Evolutionary conservation across 1,284 basidiomycete genomes (phyloP).

Genomic region (Coniophora puteana): DNA sequence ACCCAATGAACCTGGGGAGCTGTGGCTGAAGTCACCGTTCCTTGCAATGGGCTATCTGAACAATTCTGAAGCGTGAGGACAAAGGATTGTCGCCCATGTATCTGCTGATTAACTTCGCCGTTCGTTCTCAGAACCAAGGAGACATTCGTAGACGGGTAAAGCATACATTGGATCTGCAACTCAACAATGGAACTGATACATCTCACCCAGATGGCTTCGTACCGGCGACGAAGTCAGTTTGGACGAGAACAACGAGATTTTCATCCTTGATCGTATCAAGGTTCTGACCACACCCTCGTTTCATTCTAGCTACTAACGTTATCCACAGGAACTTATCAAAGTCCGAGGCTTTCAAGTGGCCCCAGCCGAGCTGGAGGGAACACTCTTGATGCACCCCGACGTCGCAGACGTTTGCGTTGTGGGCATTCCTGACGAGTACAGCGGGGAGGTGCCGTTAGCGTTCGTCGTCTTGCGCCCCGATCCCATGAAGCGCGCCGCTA

Average conservation of each 20-base stretch:
- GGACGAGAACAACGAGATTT: conserved; percentile 53
- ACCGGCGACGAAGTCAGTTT: conserved; percentile 69
- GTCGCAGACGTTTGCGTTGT: conserved; percentile 75
- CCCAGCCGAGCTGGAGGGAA: conserved; percentile 71
- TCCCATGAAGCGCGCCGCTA: conserved; percentile 27
- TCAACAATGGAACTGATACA: conserved; percentile 29
- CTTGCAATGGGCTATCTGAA: conserved; percentile 56
- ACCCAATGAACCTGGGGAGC: conserved; percentile 60
- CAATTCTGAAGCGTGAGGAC: conserved; percentile 59
- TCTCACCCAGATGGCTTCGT: conserved; percentile 54
- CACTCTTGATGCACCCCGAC: conserved; percentile 63
- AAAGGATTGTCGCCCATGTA: neutral
- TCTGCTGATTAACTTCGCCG: conserved; percentile 2
- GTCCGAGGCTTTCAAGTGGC: conserved; percentile 68
- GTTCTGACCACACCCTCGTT: conserved; percentile 32
- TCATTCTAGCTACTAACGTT: conserved; percentile 2
- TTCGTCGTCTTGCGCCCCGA: conserved; percentile 44
- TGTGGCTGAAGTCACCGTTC: conserved; percentile 54
- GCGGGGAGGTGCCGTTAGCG: conserved; percentile 58
- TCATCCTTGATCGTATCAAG: conserved; percentile 68
- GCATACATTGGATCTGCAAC: neutral
- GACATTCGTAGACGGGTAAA: conserved; percentile 49
- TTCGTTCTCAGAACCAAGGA: conserved; percentile 40
- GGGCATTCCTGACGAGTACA: conserved; percentile 71
- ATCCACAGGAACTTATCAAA: conserved; percentile 53